Evolutionary conservation across 2,329 filamentous ascomycete genomes (phyloP).

Genomic region (Lecanosticta acicola): DNA sequence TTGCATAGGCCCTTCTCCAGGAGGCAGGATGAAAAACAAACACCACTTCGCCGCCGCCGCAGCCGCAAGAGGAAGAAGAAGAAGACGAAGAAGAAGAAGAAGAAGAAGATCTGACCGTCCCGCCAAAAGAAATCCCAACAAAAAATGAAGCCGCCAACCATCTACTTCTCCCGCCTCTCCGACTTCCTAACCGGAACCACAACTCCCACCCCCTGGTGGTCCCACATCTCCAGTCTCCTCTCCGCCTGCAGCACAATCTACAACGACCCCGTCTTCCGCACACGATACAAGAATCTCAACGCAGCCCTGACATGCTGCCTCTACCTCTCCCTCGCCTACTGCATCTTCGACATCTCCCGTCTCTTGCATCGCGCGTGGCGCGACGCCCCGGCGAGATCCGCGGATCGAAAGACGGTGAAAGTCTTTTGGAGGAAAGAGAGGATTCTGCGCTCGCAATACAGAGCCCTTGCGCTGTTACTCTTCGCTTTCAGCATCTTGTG

Average conservation of each 20-base stretch:
- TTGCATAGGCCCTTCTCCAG: not conserved
- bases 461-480: not conserved
- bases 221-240: not conserved
- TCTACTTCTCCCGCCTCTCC: not conserved
- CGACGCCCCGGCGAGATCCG: not conserved
- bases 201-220: not conserved
- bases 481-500: constrained; percentile 1
- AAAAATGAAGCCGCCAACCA: not conserved
- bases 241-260: not conserved
- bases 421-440: not conserved
- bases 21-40: not conserved
- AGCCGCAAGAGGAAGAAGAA: not conserved
- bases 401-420: no score
- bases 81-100: not conserved
- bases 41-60: not conserved
- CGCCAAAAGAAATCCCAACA: not conserved
- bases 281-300: not conserved
- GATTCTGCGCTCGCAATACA: not conserved
- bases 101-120: not conserved
- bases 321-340: not conserved
- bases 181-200: not conserved
- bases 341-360: not conserved
- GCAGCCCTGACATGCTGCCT: not conserved
- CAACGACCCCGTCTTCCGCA: not conserved
- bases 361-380: not conserved